A percentile compares a stretch with the other conserved stretches of the same genome.
Evolutionary conservation across 2,329 filamentous ascomycete genomes (phyloP).

Genomic region (Geosmithia putterillii): DNA sequence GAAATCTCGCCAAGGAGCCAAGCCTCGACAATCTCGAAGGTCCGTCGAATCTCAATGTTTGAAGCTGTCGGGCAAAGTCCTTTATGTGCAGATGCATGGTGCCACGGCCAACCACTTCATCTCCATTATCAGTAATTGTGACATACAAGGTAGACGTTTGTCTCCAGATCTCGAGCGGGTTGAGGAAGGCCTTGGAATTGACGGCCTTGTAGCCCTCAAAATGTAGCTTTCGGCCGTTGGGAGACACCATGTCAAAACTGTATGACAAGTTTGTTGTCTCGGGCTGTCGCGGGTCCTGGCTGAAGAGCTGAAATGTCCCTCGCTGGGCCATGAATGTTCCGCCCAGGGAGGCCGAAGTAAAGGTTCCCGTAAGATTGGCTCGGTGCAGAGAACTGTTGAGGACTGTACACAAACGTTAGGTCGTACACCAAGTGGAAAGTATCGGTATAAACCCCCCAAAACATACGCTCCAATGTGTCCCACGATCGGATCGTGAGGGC

Average conservation of each 20-base stretch:
- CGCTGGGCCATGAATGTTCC: conserved; percentile 49
- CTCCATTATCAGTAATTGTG: conserved; percentile 32
- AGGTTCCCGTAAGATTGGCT: conserved; percentile 2
- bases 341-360: conserved; percentile 14
- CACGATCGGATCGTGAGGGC: conserved; percentile 3
- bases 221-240: conserved; percentile 36
- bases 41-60: conserved; percentile 28
- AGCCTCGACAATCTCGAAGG: background rate
- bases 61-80: conserved; percentile 43
- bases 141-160: conserved; percentile 52
- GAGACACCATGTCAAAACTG: conserved; percentile 46
- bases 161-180: conserved; percentile 43
- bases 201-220: conserved; percentile 53
- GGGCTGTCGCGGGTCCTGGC: conserved; percentile 35
- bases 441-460: background rate
- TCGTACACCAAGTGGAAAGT: background rate
- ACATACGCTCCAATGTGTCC: conserved; percentile 2
- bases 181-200: conserved; percentile 45
- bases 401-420: background rate
- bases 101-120: conserved; percentile 36
- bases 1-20: background rate
- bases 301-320: conserved; percentile 46
- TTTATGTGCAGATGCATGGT: conserved; percentile 41
- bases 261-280: conserved; percentile 49
- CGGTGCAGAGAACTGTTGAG: background rate